phyloP scores from a whole-genome alignment of 768 basidiomycete species.

The Ramaria rubella region DNA sequence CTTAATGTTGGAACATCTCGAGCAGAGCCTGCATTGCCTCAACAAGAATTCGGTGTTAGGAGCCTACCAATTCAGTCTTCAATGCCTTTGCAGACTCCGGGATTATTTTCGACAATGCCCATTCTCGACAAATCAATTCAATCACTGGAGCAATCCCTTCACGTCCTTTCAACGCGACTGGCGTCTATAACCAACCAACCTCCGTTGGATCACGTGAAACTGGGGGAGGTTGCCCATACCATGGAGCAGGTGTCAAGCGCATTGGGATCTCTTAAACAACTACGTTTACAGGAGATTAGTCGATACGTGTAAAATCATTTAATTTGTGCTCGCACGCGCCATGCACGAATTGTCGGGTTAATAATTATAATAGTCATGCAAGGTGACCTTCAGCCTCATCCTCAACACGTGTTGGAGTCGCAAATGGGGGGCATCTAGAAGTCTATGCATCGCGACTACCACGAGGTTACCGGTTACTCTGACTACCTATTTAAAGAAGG shows the following conservation, averaged over 20 bases:
- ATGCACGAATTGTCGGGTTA: too few relatives aligned
- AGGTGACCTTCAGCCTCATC: background rate
- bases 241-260: conserved; percentile 61
- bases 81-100: background rate
- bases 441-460: background rate
- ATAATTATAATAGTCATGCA: background rate
- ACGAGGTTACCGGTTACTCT: background rate
- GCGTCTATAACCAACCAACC: conserved; percentile 33
- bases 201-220: conserved; percentile 39
- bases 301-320: background rate
- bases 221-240: conserved; percentile 59
- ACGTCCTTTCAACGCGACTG: conserved; percentile 45
- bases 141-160: conserved; percentile 49
- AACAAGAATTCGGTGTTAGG: background rate
- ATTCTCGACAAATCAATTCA: conserved; percentile 34
- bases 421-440: background rate
- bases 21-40: background rate
- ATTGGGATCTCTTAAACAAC: conserved; percentile 49
- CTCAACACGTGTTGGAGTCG: background rate
- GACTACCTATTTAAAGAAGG: background rate
- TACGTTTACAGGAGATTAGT: conserved; percentile 25
- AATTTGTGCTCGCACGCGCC: background rate
- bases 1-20: too few relatives aligned
- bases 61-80: too few relatives aligned
- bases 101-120: conserved; percentile 4